phyloP scores from a whole-genome alignment of 169 alveolate genomes.

The Plasmodium ovale region DNA sequence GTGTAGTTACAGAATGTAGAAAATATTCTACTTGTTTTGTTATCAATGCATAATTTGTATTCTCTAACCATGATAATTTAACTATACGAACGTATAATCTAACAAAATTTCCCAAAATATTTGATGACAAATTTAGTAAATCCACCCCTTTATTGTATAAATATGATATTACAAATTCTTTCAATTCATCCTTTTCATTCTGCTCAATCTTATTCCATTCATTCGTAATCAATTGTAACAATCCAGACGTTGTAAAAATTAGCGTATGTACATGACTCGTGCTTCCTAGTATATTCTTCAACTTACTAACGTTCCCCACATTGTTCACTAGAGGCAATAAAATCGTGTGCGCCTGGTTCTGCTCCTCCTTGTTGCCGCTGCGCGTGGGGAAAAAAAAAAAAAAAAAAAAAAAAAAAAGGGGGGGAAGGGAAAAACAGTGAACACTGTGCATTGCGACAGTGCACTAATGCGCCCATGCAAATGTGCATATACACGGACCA shows the following conservation, averaged over 20 bases:
- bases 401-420: too few relatives aligned
- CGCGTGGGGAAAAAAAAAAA: too few relatives aligned
- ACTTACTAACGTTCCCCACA: conserved; percentile 86
- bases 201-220: conserved; percentile 91
- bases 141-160: conserved; percentile 93
- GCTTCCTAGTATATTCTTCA: conserved; percentile 87
- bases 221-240: conserved; percentile 87
- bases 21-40: conserved; percentile 86
- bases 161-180: conserved; percentile 90
- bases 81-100: conserved; percentile 91
- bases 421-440: too few relatives aligned
- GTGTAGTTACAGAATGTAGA: conserved; percentile 91
- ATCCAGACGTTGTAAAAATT: conserved; percentile 89
- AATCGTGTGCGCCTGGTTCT: conserved; percentile 93
- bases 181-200: conserved; percentile 90
- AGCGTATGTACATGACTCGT: conserved; percentile 90
- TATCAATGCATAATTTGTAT: conserved; percentile 86
- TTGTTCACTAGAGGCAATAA: conserved; percentile 91
- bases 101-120: conserved; percentile 90
- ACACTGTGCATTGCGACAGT: too few relatives aligned
- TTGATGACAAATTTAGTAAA: conserved; percentile 91
- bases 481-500: too few relatives aligned
- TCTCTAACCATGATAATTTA: conserved; percentile 92
- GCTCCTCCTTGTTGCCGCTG: conserved; percentile 90
- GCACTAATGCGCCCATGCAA: too few relatives aligned